Conservation (phyloP, 345 rosid genomes). For the Boechera divaricarpa region DNA sequence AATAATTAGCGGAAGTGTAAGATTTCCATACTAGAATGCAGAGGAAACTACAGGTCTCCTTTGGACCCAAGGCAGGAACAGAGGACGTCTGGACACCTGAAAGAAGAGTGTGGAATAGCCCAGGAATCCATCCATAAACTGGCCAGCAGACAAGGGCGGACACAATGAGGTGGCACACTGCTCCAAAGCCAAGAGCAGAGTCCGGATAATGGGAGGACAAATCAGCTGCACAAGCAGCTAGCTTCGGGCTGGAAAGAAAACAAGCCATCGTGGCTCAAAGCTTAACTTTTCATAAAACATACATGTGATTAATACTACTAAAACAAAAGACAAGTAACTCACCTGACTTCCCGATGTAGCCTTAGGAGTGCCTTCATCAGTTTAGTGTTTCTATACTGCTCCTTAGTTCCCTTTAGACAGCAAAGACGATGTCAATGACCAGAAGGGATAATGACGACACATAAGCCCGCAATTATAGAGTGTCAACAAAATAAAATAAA, state of each 20-base stretch:
- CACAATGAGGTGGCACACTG: constrained; percentile 90
- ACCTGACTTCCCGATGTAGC: constrained; percentile 96
- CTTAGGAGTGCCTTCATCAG: constrained; percentile 85
- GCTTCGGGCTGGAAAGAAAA: constrained; percentile 80
- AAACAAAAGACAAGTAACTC: constrained; percentile 36
- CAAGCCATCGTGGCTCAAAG: constrained; percentile 36
- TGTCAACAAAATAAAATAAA: constrained; percentile 10
- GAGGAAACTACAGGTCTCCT: constrained; percentile 93
- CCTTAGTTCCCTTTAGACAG: constrained; percentile 71
- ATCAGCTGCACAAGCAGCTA: constrained; percentile 97
- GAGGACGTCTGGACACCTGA: constrained; percentile 75
- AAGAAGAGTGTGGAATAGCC: constrained; percentile 87
- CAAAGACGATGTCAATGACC: constrained; percentile 35
- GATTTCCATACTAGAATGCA: constrained; percentile 80
- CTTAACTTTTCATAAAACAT: constrained; percentile 23
- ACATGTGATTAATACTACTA: constrained; percentile 19
- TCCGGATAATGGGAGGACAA: constrained; percentile 84
- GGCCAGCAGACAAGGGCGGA: constrained; percentile 98
- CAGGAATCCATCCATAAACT: constrained; percentile 91
- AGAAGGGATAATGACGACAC: neutral
- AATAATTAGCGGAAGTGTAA: constrained; percentile 30
- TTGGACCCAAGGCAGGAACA: constrained; percentile 83
- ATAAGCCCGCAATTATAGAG: constrained; percentile 21
- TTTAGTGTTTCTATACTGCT: constrained; percentile 92
- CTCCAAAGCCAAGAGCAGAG: constrained; percentile 93